Evolutionary conservation across 2,329 filamentous ascomycete genomes (phyloP), one percentile per base, ranked within the genome.

Genomic region (Scortechinia acanthostroma): DNA sequence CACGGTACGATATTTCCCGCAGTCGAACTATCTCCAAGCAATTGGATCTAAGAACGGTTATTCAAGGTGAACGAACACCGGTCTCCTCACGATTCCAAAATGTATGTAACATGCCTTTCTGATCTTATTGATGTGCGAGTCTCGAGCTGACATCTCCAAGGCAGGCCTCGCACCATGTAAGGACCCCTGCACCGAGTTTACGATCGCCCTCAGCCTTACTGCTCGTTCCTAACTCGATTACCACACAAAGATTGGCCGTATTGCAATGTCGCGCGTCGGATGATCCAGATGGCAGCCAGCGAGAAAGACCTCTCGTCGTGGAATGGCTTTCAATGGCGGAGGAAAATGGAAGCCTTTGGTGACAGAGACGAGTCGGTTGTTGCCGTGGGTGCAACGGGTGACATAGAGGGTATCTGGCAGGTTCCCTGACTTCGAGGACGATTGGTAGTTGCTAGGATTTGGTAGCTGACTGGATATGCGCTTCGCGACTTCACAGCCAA

Each of bases 21-120:
- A 10, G 10, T 30, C 25, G 25, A n/a, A n/a, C n/a, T n/a, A n/a
- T n/a, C n/a, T n/a, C n/a, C n/a, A n/a, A n/a, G n/a, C 2, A 20
- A 43, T 45, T 44, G 19, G n/a, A 20, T n/a, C 30, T 21, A n/a
- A n/a, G n/a, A n/a, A n/a, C n/a, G 35, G 20, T 47, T 6, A 20
- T 17, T 19, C 21, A 22, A 77, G 76, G 77, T 52, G 81, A 86
- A 64, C 71, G 80, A 48, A 80, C 74, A 22, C 80, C 80, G n/a
- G 79, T 86, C 19, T 76, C 73, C 44, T 68, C 77, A 15, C 73
- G 81, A 16, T 85, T 86, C 52, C 71, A 78, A 54, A 83, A 82
- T 66, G 75, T 49, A 20, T 53, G 52, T 13, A 43, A 54, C 23
- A 42, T 50, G 43, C 37, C 49, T 37, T 52, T 19, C 10, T n/a